Base-by-base conservation (phyloP, 495 filamentous ascomycete species). In the Tuber umbilicatum region DNA sequence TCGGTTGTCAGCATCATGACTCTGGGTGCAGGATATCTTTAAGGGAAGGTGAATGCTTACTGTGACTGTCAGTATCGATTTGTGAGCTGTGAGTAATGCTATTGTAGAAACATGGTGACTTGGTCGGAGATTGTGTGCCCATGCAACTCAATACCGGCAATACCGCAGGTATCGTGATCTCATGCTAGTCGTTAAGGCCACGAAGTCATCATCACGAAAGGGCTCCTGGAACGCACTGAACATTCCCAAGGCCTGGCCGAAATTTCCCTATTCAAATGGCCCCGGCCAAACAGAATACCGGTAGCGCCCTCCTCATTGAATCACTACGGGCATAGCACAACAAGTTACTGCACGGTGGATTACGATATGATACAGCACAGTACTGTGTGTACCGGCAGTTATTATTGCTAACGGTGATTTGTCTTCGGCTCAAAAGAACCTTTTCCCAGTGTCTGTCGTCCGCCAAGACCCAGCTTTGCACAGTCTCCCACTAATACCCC, bases 1-100 rank as follows among this genome's bases (percentile, higher is more conserved):
- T 45, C 21, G 17, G 43, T 45, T 45, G 43, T 45, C 43, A 72
- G 42, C 76, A 78, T 77, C n/a, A 43, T 64, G 47, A 17, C 42
- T 17, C 12, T 43, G 12, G 14, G 21, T 23, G 35, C 6, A 50
- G 21, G 45, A 6, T 6, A 5, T 50, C 45, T 50, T 50, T 50
- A 50, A n/a, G 45, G 23, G 23, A 10, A 10, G 9, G 12, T n/a
- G 23, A 1, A n/a, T 55, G 50, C 50, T 55, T 27, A 27, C n/a
- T 27, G 23, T 3, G n/a, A 3, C 50, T 12, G 50, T 27, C 23
- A n/a, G 50, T 10, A 9, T 12, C 6, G 23, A 12, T n/a, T 27
- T 55, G 43, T 47, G 23, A 12, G 50, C n/a, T 55, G 43, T 47
- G 23, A 12, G 50, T 27, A 12, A 27, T 27, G 7, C 7, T 10